Conservation (phyloP, 2,329 filamentous ascomycete genomes). For the Xylariaceae sp. region DNA sequence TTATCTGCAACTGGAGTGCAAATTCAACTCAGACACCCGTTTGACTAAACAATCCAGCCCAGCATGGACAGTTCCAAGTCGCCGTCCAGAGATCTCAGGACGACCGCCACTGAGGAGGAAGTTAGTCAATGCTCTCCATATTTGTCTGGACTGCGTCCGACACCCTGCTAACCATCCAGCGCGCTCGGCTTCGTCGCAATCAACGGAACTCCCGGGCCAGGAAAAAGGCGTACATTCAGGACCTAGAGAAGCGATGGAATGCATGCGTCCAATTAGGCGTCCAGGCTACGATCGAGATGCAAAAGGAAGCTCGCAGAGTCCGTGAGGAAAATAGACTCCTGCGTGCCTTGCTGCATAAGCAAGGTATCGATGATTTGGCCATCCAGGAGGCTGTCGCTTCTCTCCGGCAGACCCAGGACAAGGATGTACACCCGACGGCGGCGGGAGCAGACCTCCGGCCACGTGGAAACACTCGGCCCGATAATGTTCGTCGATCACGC, state of each 20-base stretch:
- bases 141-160: no score
- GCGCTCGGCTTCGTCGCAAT: slow-evolving; percentile 11
- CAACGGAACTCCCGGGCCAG: slow-evolving; percentile 10
- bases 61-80: background rate
- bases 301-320: slow-evolving; percentile 6
- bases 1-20: no score
- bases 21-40: no score
- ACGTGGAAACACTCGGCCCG: background rate
- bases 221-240: slow-evolving; percentile 9
- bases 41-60: background rate
- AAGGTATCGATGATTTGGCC: slow-evolving; percentile 5
- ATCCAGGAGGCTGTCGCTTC: background rate
- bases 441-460: background rate
- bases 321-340: slow-evolving; percentile 8
- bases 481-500: background rate
- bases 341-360: slow-evolving; percentile 3
- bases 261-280: slow-evolving; percentile 6
- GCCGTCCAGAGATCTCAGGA: background rate
- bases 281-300: slow-evolving; percentile 10
- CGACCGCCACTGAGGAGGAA: background rate
- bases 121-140: background rate
- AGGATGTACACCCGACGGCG: background rate
- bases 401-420: background rate
- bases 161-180: slow-evolving; percentile 1
- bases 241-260: slow-evolving; percentile 9